A percentile compares a stretch with the other conserved stretches of the same genome.
These are phyloP conservation scores for Stereocaulon alpinum DNA, from an alignment of 495 filamentous ascomycete genomes.

Conservation along the genomic window DNA sequence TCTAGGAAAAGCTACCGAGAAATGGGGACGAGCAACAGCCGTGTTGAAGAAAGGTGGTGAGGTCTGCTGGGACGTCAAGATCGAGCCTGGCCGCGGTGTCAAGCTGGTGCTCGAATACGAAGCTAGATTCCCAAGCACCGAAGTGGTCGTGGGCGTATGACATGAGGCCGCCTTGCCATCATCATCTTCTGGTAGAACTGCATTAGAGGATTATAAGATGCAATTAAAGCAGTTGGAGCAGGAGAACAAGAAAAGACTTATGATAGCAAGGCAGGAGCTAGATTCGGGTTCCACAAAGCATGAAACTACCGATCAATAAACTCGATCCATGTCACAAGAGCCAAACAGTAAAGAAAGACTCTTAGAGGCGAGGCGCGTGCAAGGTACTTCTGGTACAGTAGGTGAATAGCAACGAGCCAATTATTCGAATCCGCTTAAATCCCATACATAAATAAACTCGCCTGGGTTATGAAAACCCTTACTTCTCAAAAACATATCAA, in stretches of 20 bases:
- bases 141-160: constrained; percentile 29
- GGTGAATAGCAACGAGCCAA: too few relatives aligned
- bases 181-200: background rate
- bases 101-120: constrained; percentile 56
- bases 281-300: constrained; percentile 30
- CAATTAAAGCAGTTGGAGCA: constrained; percentile 93
- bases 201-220: constrained; percentile 78
- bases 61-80: constrained; percentile 47
- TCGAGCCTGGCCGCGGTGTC: constrained; percentile 47
- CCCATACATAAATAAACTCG: too few relatives aligned
- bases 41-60: constrained; percentile 44
- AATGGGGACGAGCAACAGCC: constrained; percentile 23
- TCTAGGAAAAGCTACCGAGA: constrained; percentile 19
- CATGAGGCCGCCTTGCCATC: background rate
- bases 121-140: constrained; percentile 43
- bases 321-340: too few relatives aligned
- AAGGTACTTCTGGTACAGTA: too few relatives aligned
- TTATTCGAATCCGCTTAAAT: too few relatives aligned
- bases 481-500: too few relatives aligned
- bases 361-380: too few relatives aligned
- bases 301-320: too few relatives aligned
- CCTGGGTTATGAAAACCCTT: too few relatives aligned
- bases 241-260: constrained; percentile 87
- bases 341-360: too few relatives aligned
- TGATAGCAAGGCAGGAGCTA: constrained; percentile 92